A percentile compares a stretch with the other conserved stretches of the same genome.
Evolutionary conservation across 2,329 filamentous ascomycete genomes (phyloP).

Genomic region (Parasarocladium wereldwijsianum): DNA sequence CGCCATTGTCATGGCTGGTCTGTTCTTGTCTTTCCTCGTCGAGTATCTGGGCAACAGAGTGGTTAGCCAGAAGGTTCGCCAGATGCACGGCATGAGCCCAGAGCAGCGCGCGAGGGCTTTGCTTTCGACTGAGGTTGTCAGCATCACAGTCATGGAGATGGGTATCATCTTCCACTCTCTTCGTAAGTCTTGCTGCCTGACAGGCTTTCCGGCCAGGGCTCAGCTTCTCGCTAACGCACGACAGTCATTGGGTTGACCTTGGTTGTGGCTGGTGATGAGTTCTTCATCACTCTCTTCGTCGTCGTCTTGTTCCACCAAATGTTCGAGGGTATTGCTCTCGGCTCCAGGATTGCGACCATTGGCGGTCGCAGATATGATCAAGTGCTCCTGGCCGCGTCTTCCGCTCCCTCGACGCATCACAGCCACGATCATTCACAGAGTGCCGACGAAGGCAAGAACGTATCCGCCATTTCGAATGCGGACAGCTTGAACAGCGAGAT

Average conservation of each 20-base stretch:
- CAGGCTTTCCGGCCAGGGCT: neutral
- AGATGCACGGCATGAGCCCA: conserved; percentile 11
- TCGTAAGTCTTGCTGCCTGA: conserved; percentile 25
- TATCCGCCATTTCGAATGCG: conserved; percentile 11
- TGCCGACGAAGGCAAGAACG: conserved; percentile 10
- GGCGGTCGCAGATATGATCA: conserved; percentile 13
- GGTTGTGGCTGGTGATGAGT: conserved; percentile 41
- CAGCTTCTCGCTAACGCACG: conserved; percentile 1
- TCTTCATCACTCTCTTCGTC: conserved; percentile 41
- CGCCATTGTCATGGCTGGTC: conserved; percentile 58
- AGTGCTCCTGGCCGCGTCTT: conserved; percentile 9
- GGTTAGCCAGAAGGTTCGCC: conserved; percentile 23
- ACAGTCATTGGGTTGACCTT: conserved; percentile 49
- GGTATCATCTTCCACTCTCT: conserved; percentile 66
- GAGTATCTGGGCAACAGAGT: conserved; percentile 53
- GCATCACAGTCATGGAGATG: conserved; percentile 55
- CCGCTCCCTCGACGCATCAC: conserved; percentile 9
- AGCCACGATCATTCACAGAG: conserved; percentile 1
- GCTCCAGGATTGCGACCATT: conserved; percentile 52
- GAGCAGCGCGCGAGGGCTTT: conserved; percentile 12
- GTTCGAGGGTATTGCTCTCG: conserved; percentile 64
- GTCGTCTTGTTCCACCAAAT: conserved; percentile 69
- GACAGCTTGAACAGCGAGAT: conserved; percentile 5
- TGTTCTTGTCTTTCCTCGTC: conserved; percentile 58
- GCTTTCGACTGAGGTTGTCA: conserved; percentile 33